Percentiles rank a stretch among this genome's conserved stretches.
Conservation (phyloP, 495 filamentous ascomycete genomes). For the Penicillium pulvis region DNA sequence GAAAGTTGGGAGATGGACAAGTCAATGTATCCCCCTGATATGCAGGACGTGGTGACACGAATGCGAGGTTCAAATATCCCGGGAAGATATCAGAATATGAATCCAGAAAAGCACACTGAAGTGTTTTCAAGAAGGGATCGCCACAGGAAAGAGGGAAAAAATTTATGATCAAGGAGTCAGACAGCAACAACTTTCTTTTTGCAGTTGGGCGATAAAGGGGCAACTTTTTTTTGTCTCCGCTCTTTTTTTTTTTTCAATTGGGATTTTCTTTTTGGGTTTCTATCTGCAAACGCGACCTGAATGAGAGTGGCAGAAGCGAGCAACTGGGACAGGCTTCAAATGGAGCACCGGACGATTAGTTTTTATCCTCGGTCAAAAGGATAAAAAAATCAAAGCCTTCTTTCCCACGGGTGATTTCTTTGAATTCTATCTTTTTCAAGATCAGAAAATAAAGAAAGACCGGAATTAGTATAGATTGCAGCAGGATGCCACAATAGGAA, state of each 20-base stretch:
- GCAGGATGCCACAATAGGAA: slow-evolving; percentile 14
- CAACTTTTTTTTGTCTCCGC: slow-evolving; percentile 21
- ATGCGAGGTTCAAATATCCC: neutral
- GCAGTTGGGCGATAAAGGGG: neutral
- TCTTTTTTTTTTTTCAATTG: slow-evolving; percentile 33
- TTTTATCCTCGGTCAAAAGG: slow-evolving; percentile 17
- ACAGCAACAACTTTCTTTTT: slow-evolving; percentile 23
- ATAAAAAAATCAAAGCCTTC: slow-evolving; percentile 22
- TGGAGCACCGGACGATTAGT: neutral
- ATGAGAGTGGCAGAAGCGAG: slow-evolving; percentile 29
- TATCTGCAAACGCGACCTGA: slow-evolving; percentile 37
- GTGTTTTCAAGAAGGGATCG: slow-evolving; percentile 42
- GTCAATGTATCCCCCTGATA: slow-evolving; percentile 88
- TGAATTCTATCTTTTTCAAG: slow-evolving; percentile 3
- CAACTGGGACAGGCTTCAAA: slow-evolving; percentile 30
- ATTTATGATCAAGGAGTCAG: slow-evolving; percentile 23
- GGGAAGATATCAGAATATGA: neutral
- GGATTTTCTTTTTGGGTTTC: slow-evolving; percentile 24
- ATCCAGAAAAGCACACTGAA: slow-evolving; percentile 48
- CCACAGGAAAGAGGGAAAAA: slow-evolving; percentile 8
- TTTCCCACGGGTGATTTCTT: slow-evolving; percentile 13
- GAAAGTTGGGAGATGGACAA: slow-evolving; percentile 91
- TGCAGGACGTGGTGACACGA: slow-evolving; percentile 19
- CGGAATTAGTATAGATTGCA: slow-evolving; percentile 24
- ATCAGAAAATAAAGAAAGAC: slow-evolving; percentile 18